Conservation (phyloP, 2,329 filamentous ascomycete genomes). For the Incumbomyces delicatus region DNA sequence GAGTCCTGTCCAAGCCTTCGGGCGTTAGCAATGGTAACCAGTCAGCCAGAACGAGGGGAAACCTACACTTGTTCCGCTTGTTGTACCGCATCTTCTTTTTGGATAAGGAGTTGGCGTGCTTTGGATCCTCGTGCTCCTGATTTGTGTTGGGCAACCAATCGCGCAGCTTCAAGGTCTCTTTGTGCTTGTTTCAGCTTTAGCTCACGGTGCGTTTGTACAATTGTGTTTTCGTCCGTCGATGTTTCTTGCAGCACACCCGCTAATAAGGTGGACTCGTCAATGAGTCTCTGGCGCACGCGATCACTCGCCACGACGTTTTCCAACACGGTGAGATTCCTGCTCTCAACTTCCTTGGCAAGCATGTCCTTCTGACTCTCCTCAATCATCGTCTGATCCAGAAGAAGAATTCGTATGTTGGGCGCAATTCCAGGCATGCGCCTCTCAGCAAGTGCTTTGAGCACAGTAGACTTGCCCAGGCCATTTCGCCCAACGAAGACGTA, state of each 20-base stretch:
- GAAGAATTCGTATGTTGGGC: slow-evolving; percentile 53
- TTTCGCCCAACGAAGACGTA: slow-evolving; percentile 76
- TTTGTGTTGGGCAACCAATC: slow-evolving; percentile 63
- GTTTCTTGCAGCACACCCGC: not conserved
- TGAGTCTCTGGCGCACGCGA: slow-evolving; percentile 41
- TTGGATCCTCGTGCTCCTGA: slow-evolving; percentile 67
- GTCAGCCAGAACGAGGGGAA: not conserved
- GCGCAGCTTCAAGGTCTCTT: slow-evolving; percentile 55
- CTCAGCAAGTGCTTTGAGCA: slow-evolving; percentile 63
- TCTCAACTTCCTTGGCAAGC: slow-evolving; percentile 27
- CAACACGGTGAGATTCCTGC: slow-evolving; percentile 42
- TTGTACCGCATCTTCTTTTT: slow-evolving; percentile 57
- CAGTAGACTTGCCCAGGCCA: slow-evolving; percentile 74
- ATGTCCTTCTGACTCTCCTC: slow-evolving; percentile 9
- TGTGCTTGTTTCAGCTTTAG: slow-evolving; percentile 54
- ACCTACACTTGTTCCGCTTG: slow-evolving; percentile 46
- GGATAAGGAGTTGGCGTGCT: slow-evolving; percentile 63
- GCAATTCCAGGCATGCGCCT: slow-evolving; percentile 70
- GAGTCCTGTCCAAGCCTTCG: too few species aligned
- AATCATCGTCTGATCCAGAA: slow-evolving; percentile 55
- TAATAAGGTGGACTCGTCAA: slow-evolving; percentile 45
- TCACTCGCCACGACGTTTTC: slow-evolving; percentile 55
- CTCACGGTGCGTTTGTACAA: slow-evolving; percentile 41
- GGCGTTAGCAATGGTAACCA: too few species aligned
- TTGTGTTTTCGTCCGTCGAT: slow-evolving; percentile 46